Conservation (phyloP, 148 eudicot species). For the Nepenthes mirabilis region DNA sequence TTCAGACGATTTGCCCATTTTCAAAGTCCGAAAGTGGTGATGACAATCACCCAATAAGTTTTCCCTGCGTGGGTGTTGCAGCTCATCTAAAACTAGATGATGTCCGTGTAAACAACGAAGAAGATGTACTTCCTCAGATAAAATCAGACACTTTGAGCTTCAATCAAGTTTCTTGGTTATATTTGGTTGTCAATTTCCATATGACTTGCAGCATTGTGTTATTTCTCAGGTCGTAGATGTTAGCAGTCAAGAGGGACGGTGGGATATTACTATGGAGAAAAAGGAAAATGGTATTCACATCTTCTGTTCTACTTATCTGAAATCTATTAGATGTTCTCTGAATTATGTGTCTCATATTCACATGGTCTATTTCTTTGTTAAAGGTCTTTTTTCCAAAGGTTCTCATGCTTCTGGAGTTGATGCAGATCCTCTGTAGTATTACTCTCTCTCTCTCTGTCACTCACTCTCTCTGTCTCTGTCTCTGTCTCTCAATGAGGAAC, state of each 20-base stretch:
- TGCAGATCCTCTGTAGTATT: neutral
- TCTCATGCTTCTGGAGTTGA: neutral
- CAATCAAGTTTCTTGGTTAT: too few relatives aligned
- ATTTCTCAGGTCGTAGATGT: conserved; percentile 21
- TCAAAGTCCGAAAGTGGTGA: too few relatives aligned
- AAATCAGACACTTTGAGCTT: too few relatives aligned
- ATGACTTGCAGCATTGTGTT: neutral
- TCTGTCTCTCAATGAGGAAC: too few relatives aligned
- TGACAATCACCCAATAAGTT: too few relatives aligned
- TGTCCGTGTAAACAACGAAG: neutral
- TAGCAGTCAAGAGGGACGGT: conserved; percentile 8
- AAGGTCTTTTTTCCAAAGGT: neutral
- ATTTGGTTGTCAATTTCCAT: too few relatives aligned
- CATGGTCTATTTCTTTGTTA: neutral
- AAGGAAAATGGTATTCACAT: conserved; percentile 15
- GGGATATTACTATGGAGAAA: conserved; percentile 9
- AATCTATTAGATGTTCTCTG: neutral
- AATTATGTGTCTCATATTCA: too few relatives aligned
- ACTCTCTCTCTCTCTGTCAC: too few relatives aligned
- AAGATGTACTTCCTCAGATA: too few relatives aligned
- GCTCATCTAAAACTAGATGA: conserved; percentile 10
- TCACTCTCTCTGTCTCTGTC: too few relatives aligned
- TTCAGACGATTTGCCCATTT: conserved; percentile 10
- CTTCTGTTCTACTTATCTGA: neutral
- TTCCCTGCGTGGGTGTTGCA: neutral